These are phyloP conservation scores for Colletotrichum cereale DNA, from an alignment of 2,329 filamentous ascomycete species.

Conservation along the genomic window DNA sequence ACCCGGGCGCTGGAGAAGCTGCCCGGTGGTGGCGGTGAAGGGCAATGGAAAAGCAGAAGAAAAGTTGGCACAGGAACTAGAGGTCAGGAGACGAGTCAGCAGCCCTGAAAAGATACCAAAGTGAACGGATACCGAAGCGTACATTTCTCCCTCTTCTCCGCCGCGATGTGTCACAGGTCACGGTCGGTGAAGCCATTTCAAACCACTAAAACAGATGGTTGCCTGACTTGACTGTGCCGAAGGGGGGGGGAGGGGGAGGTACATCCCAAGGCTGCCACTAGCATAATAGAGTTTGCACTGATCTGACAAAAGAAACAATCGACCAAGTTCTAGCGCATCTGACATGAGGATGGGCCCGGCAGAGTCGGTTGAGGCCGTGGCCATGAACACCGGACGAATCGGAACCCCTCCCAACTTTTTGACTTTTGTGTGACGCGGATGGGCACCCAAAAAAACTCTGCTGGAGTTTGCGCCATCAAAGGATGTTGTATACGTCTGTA, in stretches of 20 bases:
- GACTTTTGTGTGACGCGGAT: constrained; percentile 20
- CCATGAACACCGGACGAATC: constrained; percentile 27
- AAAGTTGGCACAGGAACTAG: constrained; percentile 1
- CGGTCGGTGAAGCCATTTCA: constrained; percentile 14
- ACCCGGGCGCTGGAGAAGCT: constrained; percentile 3
- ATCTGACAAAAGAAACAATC: constrained; percentile 15
- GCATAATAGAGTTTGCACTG: constrained; percentile 31
- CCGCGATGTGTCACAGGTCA: constrained; percentile 1
- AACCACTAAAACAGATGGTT: no score
- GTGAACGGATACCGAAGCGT: constrained; percentile 37
- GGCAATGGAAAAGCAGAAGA: neutral
- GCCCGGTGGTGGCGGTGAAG: constrained; percentile 14
- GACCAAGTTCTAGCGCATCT: constrained; percentile 19
- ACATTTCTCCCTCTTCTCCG: constrained; percentile 11
- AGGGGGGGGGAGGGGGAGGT: neutral
- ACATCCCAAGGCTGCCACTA: neutral
- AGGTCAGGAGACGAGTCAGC: constrained; percentile 8
- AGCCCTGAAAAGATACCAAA: constrained; percentile 35
- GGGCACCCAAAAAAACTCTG: neutral
- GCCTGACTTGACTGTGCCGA: neutral
- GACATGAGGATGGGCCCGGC: constrained; percentile 9
- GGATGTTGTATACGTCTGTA: neutral
- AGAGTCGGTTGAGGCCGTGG: neutral
- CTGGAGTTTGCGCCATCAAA: neutral
- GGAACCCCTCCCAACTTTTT: constrained; percentile 7